Base-by-base conservation (phyloP, 106 monocot species). In the Phalaenopsis equestris region DNA sequence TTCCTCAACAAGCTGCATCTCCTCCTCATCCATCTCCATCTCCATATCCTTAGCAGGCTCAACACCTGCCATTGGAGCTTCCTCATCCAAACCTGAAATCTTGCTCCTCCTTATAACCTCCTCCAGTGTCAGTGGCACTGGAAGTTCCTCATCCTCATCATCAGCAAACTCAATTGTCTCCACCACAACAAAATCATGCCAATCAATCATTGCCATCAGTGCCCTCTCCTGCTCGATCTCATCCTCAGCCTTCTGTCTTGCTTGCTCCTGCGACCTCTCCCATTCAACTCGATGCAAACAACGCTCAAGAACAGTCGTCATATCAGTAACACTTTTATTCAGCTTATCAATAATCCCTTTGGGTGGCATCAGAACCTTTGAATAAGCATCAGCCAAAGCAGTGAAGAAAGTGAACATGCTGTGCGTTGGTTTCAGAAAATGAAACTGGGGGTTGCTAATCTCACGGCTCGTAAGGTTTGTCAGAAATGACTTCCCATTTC, bases 11-110 rank as follows among this genome's bases (percentile, higher is more conserved):
- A 94, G 91, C 42, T 93, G 94, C 14, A 94, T 81, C 87, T 99
- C 98, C 78, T 99, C 98, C 67, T 94, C 98, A 11, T 99, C 98
- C 98, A 99, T 99, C 78, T 99, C 98, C 92, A 99, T 99, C 86
- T 99, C 98, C 77, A 94, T 80, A 57, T 98, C 97, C 84, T 91
- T 99, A 0, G 77, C 89, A 49, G 92, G 89, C 78, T 94, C 94
- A 23, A 79, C 81, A 18, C 72, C 21, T 16, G 84, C 90, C 77
- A 81, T 36, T 36, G 58, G 67, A 23, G 84, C 86, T 21, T 86
- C 84, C 75, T 98, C 94, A 12, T 76, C 88, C 78, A 82, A 30
- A 68, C 81, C 41, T 0, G 90, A 81, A 18, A 94, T 75, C 87
- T 91, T 99, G 82, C 92, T 91, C 82, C 87, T 86, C 74, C 94